Evolutionary conservation across 768 basidiomycete genomes (phyloP).

Genomic region (Agrocybe praecox): DNA sequence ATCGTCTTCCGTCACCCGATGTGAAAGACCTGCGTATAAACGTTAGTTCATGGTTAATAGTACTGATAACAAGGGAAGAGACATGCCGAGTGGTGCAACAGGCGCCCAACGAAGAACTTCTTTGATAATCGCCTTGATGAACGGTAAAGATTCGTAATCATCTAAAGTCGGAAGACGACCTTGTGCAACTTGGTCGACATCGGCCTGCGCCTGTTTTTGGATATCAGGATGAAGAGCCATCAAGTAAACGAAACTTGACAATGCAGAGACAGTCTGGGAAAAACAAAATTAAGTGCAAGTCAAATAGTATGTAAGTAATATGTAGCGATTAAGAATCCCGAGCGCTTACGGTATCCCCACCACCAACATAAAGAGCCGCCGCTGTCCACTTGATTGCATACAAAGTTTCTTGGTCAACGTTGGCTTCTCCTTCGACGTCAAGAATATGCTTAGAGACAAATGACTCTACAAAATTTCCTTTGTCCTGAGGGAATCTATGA

Average conservation of each 20-base stretch:
- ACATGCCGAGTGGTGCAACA: slow-evolving; percentile 30
- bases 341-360: slow-evolving; percentile 38
- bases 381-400: slow-evolving; percentile 30
- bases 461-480: slow-evolving; percentile 15
- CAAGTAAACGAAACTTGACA: slow-evolving; percentile 37
- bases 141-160: slow-evolving; percentile 34
- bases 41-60: neutral
- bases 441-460: slow-evolving; percentile 34
- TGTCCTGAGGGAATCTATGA: neutral
- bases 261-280: slow-evolving; percentile 33
- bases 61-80: neutral
- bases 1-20: slow-evolving; percentile 30
- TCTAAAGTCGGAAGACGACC: slow-evolving; percentile 35
- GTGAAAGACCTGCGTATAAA: slow-evolving; percentile 25
- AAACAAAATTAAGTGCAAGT: neutral
- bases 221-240: slow-evolving; percentile 41
- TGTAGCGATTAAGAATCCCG: too few relatives aligned
- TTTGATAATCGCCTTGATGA: slow-evolving; percentile 37
- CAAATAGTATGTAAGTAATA: slow-evolving; percentile 10
- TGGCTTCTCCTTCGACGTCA: slow-evolving; percentile 22
- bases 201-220: slow-evolving; percentile 38
- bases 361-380: slow-evolving; percentile 34
- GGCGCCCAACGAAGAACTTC: slow-evolving; percentile 40
- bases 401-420: slow-evolving; percentile 22
- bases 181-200: slow-evolving; percentile 36